phyloP scores from a whole-genome alignment of 1,284 basidiomycete species.

The Chiua sp. region DNA sequence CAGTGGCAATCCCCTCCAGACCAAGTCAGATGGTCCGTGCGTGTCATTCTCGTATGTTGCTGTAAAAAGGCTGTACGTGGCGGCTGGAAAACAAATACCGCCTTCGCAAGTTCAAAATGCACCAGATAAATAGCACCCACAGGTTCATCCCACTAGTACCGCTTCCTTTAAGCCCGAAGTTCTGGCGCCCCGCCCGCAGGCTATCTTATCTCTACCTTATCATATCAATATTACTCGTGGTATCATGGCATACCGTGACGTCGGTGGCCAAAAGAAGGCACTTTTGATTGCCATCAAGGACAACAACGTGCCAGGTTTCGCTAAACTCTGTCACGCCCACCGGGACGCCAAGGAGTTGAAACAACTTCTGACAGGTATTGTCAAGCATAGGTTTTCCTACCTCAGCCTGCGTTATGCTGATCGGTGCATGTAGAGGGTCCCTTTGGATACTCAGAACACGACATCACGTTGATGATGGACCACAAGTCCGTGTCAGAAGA shows the following conservation, averaged over 20 bases:
- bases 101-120: constrained; percentile 6
- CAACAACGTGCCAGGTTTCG: not conserved
- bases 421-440: constrained; percentile 13
- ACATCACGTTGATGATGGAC: constrained; percentile 41
- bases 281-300: constrained; percentile 29
- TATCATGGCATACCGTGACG: constrained; percentile 12
- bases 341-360: constrained; percentile 17
- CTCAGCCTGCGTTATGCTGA: not conserved
- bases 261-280: constrained; percentile 13
- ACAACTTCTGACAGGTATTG: constrained; percentile 26
- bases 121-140: too few species aligned
- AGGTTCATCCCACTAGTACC: too few species aligned
- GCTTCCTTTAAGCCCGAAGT: too few species aligned
- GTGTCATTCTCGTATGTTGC: not conserved
- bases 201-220: constrained; percentile 20
- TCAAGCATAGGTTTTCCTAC: not conserved
- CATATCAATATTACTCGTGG: not conserved
- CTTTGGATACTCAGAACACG: constrained; percentile 30
- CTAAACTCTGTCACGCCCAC: constrained; percentile 17
- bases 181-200: not conserved
- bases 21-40: not conserved
- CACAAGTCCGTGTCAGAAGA: constrained; percentile 3
- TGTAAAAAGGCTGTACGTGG: constrained; percentile 16
- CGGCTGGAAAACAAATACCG: not conserved
- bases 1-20: too few species aligned